Evolutionary conservation across 2,329 filamentous ascomycete genomes (phyloP), one percentile per base, ranked within the genome.

Genomic region (Camillea tinctor): DNA sequence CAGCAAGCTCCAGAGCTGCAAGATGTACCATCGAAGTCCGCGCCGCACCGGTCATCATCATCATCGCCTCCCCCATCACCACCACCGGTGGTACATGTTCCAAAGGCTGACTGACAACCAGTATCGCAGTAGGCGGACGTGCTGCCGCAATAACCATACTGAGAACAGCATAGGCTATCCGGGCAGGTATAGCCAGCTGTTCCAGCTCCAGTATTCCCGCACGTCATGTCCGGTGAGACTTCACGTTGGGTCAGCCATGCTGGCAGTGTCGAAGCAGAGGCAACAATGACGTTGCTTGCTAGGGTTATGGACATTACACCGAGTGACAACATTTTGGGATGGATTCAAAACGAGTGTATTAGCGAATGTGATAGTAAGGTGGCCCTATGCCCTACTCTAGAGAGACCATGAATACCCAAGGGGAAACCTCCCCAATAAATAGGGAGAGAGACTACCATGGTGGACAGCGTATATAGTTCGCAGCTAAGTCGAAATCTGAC

Each of bases 11-110:
- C 71, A 1, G 61, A 56, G 2, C 63, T 60, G 50, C 78, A 80
- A 4, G 71, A 65, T 0, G 72, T 72, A 26, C 69, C 64, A 1
- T 69, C 73, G 22, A 71, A 74, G 4, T 71, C 68, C 1, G 69
- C 68, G 74, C 82, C 69, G 68, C 77, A 73, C 78, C 85, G 68
- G 80, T 84, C 60, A 75, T 80, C 60, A 36, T 61, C 56, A 5
- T 62, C 64, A 1, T 59, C 62, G 9, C 61, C 63, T 6, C 61
- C 63, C 40, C 63, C 63, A 8, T 59, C 62, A 22, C 63, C 62
- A 52, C 56, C 26, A 50, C 50, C 20, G 19, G 1, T 21, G 19
- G 20, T 17, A n/a, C 63, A 65, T 23, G 44, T 44, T n/a, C 63
- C 63, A 50, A 64, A 65, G 17, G 57, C 49, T 26, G 22, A 53